A percentile compares a stretch with the other conserved stretches of the same genome.
These are phyloP conservation scores for Larix sibirica DNA, from an alignment of 83 land plant genomes.

Conservation along the genomic window DNA sequence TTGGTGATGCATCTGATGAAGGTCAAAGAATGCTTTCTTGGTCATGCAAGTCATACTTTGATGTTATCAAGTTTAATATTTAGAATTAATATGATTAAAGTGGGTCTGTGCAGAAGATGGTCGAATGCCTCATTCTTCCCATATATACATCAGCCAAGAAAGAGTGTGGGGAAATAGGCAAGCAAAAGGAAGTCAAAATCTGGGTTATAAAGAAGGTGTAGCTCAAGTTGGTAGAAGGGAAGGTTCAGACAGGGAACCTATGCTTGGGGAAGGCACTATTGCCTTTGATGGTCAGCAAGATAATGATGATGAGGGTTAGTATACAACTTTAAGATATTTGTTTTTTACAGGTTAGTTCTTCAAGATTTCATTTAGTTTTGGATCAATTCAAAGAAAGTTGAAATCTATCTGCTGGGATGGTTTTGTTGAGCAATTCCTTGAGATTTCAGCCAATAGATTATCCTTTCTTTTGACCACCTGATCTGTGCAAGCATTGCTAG, in stretches of 20 bases:
- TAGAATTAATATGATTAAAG: not conserved
- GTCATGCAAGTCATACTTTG: not conserved
- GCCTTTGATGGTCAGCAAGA: slow-evolving; percentile 10
- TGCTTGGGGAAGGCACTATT: not conserved
- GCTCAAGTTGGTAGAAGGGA: not conserved
- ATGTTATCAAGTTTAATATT: not conserved
- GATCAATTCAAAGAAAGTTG: not conserved
- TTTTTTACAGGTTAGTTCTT: not conserved
- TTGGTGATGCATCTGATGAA: slow-evolving; percentile 25
- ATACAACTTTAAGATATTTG: not conserved
- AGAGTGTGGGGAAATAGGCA: slow-evolving; percentile 7
- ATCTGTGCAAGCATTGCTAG: not conserved
- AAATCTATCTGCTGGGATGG: not conserved
- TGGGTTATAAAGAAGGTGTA: not conserved
- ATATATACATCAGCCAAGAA: slow-evolving; percentile 1
- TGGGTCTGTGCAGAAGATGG: slow-evolving; percentile 7
- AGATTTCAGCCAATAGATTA: not conserved
- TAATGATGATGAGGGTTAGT: slow-evolving; percentile 13
- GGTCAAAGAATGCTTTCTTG: slow-evolving; percentile 13
- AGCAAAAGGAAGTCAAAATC: slow-evolving; percentile 3
- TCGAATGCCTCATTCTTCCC: slow-evolving; percentile 6
- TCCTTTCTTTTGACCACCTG: not conserved
- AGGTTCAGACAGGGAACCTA: not conserved
- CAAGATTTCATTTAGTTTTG: not conserved
- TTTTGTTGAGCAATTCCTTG: not conserved